Percentiles rank a stretch among this genome's conserved stretches.
Evolutionary conservation across 148 eudicot species (phyloP).

Genomic region (Nepenthes mirabilis): DNA sequence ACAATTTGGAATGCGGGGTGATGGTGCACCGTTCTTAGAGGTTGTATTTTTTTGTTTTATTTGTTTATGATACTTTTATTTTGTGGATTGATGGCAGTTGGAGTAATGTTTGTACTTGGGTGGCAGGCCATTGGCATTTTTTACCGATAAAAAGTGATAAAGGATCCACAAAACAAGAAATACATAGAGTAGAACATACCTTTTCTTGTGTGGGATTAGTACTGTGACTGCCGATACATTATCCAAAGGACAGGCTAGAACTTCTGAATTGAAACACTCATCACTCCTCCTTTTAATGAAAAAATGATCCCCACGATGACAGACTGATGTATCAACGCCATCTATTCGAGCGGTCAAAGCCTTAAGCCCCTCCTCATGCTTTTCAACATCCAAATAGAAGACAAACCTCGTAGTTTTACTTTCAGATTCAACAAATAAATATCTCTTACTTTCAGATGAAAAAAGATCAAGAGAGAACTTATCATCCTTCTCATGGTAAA

Average conservation of each 20-base stretch:
- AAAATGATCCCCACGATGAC: slow-evolving; percentile 87
- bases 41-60: no score
- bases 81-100: no score
- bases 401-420: slow-evolving; percentile 75
- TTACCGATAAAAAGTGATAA: no score
- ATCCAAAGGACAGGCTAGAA: slow-evolving; percentile 80
- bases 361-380: slow-evolving; percentile 44
- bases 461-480: slow-evolving; percentile 51
- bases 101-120: no score
- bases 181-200: slow-evolving; percentile 18
- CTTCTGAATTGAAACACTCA: slow-evolving; percentile 69
- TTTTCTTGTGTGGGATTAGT: slow-evolving; percentile 69
- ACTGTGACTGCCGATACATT: slow-evolving; percentile 43
- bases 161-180: neutral
- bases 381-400: slow-evolving; percentile 52
- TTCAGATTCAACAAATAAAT: slow-evolving; percentile 64
- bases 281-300: slow-evolving; percentile 74
- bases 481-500: slow-evolving; percentile 89
- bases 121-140: no score
- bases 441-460: slow-evolving; percentile 78
- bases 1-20: no score
- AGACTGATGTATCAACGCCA: slow-evolving; percentile 66
- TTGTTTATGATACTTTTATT: no score
- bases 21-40: no score
- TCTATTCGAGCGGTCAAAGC: slow-evolving; percentile 65